Base-by-base conservation (phyloP, 805 yeast species). In the Metschnikowia baotianmanensis region DNA sequence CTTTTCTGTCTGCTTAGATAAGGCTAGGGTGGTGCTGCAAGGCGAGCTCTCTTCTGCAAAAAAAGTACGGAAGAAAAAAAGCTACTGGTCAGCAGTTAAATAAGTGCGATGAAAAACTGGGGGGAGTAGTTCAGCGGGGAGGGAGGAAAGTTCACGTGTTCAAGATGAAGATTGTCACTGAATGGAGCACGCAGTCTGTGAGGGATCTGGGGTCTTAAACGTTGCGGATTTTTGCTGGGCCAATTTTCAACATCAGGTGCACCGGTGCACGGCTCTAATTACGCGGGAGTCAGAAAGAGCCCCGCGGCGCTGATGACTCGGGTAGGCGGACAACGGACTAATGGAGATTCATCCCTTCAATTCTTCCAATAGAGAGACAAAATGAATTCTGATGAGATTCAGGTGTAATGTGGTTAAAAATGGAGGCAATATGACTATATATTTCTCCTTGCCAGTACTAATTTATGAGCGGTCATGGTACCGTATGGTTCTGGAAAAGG, bases 261-360 rank as follows among this genome's bases (percentile, higher is more conserved):
- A 43, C 46, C 43, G 46, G 38, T 43, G 46, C 27, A 28, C 36
- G 24, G 33, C n/a, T n/a, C 19, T 20, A 38, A 38, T 31, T 38
- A 15, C 20, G 41, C 34, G 28, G 40, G 42, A 43, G 47, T 43
- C 47, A 43, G 34, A 19, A 12, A 19, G n/a, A 26, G 25, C 30
- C 24, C 27, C 38, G 34, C 38, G 33, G 32, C 29, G 30, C 36
- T 31, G 18, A 29, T 32, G 46, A 34, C 40, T 38, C 34, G 34
- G 34, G 38, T 29, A 17, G n/a, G n/a, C n/a, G n/a, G n/a, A n/a
- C n/a, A n/a, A n/a, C n/a, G n/a, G n/a, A n/a, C n/a, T n/a, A n/a
- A n/a, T n/a, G n/a, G n/a, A n/a, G n/a, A n/a, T n/a, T n/a, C n/a
- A n/a, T n/a, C n/a, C n/a, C n/a, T n/a, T n/a, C n/a, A n/a, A n/a